These are phyloP conservation scores for Aspergillus fructus DNA, from an alignment of 2,329 filamentous ascomycete species.

Conservation along the genomic window DNA sequence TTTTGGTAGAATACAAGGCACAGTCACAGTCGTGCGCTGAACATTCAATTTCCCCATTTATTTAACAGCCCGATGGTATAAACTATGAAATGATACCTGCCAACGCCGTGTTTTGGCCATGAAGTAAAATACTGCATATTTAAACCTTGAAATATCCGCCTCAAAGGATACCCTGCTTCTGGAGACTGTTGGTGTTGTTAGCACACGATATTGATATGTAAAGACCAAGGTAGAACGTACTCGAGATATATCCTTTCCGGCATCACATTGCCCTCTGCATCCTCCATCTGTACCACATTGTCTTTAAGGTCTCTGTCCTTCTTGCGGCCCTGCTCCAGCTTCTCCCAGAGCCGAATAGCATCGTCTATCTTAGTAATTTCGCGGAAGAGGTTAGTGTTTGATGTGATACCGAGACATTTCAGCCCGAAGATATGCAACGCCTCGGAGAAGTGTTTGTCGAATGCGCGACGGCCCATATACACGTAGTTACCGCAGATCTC, in stretches of 20 bases:
- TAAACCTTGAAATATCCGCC: background rate
- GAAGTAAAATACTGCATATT: slow-evolving; percentile 8
- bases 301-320: slow-evolving; percentile 73
- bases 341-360: slow-evolving; percentile 85
- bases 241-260: slow-evolving; percentile 98
- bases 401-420: slow-evolving; percentile 86
- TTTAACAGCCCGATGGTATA: slow-evolving; percentile 16
- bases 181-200: slow-evolving; percentile 52
- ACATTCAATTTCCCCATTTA: slow-evolving; percentile 14
- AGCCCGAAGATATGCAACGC: slow-evolving; percentile 88
- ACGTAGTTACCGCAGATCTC: slow-evolving; percentile 98
- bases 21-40: slow-evolving; percentile 11
- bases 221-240: slow-evolving; percentile 29
- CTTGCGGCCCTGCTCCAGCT: slow-evolving; percentile 84
- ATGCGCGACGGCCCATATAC: slow-evolving; percentile 95
- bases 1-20: slow-evolving; percentile 20
- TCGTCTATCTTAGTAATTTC: slow-evolving; percentile 94
- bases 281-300: slow-evolving; percentile 96
- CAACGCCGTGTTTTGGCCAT: slow-evolving; percentile 31
- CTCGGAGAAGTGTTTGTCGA: slow-evolving; percentile 98
- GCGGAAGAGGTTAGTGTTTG: slow-evolving; percentile 81
- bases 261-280: slow-evolving; percentile 97
- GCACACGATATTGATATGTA: slow-evolving; percentile 7
- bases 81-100: slow-evolving; percentile 21
- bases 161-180: slow-evolving; percentile 83